Base-by-base conservation (phyloP, 2,329 filamentous ascomycete genomes). In the Cadophora malorum region DNA sequence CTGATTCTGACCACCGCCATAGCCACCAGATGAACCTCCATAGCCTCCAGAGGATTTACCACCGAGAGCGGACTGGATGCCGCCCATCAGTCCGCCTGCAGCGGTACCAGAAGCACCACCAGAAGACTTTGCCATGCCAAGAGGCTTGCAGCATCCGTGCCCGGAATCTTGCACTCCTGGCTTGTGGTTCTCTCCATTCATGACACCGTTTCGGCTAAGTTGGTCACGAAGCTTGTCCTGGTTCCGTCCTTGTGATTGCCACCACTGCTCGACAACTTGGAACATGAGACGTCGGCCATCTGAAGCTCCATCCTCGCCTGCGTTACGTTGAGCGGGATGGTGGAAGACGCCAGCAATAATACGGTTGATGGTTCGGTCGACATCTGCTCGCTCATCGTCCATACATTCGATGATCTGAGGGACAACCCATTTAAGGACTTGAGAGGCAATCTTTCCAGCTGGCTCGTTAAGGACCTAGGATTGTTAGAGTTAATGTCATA, bases 401-500 rank as follows among this genome's bases (percentile, higher is more conserved):
- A 94, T 96, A 74, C 90, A 92, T 45, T 91, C 83, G 82, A 97
- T 96, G 69, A 97, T 82, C 79, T 97, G 93, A 9, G 95, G 95
- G 16, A 97, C 93, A 25, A 90, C 90, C 93, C 94, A 97, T 67
- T 86, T 87, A 53, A 97, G 83, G 59, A 94, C 88, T 74, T 90
- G 87, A 71, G 90, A 91, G 31, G 94, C 93, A 68, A 94, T 88
- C 75, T 90, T 91, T 66, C 94, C 94, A 56, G 93, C 94, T 53
- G 94, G 87, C 78, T 97, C 94, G 78, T 97, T 97, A 68, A 97
- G 85, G 38, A 94, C 83, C 75, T 76, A 9, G 21, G 8, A 33
- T 14, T 55, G 53, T 83, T 86, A 55, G 50, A n/a, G 14, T 45
- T 12, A 59, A 8, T 41, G 28, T 28, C 28, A 28, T 28, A 28